Evolutionary conservation across 345 rosid genomes (phyloP), one percentile per base, ranked within the genome.

Genomic region (Gossypium raimondii): DNA sequence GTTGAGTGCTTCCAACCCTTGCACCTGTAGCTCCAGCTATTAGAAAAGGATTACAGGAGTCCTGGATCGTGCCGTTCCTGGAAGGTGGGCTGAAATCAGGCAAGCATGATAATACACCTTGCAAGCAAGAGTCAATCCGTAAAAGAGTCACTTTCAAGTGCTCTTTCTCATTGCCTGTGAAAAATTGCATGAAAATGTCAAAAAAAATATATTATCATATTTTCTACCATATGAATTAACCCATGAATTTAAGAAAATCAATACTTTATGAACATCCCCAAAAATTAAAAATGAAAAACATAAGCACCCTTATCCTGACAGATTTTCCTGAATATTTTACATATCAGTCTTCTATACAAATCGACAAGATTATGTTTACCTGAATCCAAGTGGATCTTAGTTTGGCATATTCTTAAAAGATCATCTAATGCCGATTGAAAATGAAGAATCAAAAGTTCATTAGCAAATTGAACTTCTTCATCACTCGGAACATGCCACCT

Each of bases 1-100:
- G 82, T 76, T 82, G 85, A 74, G 87, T 77, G 81, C 94, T 89
- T 74, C 99, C 99, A 79, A 95, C 97, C 74, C 76, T 81, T 59
- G 98, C 81, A 72, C 99, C 99, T 47, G 98, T 84, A 77, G 96
- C 96, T 77, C 98, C 99, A 68, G 99, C 98, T 80, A 95, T 93
- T 77, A 95, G 82, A 83, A 95, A 95, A 78, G 79, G 67, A 73
- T 79, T 83, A 79, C 59, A 73, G 17, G 83, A 78, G 76, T 89
- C 90, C 78, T 78, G 86, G 8, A 78, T 88, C 83, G 73, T 84
- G 77, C 87, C 91, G 81, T 78, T 91, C 77, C 80, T 87, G 77
- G 85, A 76, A 74, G 97, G 84, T 78, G 99, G 97, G 79, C 83
- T 89, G 87, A 95, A 95, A 89, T 95, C 97, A 85, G 98, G 98